A percentile compares a stretch with the other conserved stretches of the same genome.
Evolutionary conservation across 2,329 filamentous ascomycete species (phyloP).

Genomic region (Penicillium janthinellum): DNA sequence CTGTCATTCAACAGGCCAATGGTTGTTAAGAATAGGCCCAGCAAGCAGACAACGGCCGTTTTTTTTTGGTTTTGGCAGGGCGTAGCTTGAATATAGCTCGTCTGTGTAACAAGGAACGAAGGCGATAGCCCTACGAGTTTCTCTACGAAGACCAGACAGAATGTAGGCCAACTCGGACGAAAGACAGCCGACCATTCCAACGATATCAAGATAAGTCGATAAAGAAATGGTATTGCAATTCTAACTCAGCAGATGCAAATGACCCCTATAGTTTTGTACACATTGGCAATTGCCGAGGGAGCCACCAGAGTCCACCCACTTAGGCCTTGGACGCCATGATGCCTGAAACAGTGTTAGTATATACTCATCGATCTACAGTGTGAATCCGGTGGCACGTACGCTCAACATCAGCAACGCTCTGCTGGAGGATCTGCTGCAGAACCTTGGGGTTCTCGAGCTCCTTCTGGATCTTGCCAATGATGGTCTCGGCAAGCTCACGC

Average conservation of each 20-base stretch:
- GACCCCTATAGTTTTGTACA: conserved; percentile 45
- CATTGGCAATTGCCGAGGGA: conserved; percentile 36
- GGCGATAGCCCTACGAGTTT: background rate
- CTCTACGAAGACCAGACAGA: background rate
- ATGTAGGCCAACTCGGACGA: background rate
- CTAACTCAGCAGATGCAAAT: conserved; percentile 40
- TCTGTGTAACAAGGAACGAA: background rate
- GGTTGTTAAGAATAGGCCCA: too few relatives aligned
- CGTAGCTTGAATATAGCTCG: background rate
- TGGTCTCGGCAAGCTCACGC: conserved; percentile 85
- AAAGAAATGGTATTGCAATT: conserved; percentile 41
- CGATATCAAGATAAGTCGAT: background rate
- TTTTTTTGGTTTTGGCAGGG: too few relatives aligned
- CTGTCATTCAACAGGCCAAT: too few relatives aligned
- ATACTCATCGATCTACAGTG: background rate
- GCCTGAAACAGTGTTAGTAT: conserved; percentile 30
- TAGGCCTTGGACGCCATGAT: conserved; percentile 45
- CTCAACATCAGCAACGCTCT: conserved; percentile 95
- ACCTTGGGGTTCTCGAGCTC: conserved; percentile 97
- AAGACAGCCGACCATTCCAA: background rate
- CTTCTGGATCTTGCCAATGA: conserved; percentile 98
- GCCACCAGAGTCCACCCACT: conserved; percentile 37
- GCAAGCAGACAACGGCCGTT: too few relatives aligned
- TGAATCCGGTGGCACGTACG: conserved; percentile 59
- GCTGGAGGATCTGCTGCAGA: conserved; percentile 95